Evolutionary conservation across 2,329 filamentous ascomycete species (phyloP), one percentile per base, ranked within the genome.

Genomic region (Ascochyta rabiei): DNA sequence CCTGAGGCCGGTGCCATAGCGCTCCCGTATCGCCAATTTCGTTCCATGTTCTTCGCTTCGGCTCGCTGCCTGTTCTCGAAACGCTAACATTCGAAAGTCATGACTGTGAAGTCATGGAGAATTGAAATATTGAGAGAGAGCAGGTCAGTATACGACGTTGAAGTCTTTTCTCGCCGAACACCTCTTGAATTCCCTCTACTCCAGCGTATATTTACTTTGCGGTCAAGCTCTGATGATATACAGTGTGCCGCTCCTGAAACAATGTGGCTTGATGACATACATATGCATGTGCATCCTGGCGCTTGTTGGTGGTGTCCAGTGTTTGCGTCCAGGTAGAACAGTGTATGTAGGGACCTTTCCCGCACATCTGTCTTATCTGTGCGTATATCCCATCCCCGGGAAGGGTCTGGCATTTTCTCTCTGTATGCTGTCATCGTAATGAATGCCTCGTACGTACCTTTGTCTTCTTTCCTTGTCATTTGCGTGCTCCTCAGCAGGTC

Each of bases 1-100:
- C 41, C 40, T 40, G 40, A 48, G 48, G 42, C 34, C 42, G 24
- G 41, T 49, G 41, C 50, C 33, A 34, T 34, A 12, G 31, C 33
- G 42, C n/a, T 24, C 41, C 48, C 39, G 33, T 40, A 15, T 34
- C 12, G 3, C 48, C 35, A 19, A 21, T 37, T 6, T 30, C 24
- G 47, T n/a, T 9, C 34, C 43, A 6, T 8, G 1, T 21, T n/a
- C 18, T 28, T 16, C 43, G 10, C 34, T 38, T 16, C 9, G 24
- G 24, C 24, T 23, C 18, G 19, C 15, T 15, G 10, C 13, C 7
- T 12, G 13, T 21, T 15, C 33, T 23, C 26, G 26, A 28, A 12
- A 12, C 26, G 10, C 4, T 10, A 12, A 28, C 26, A 3, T 10
- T 28, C 26, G 8, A 10, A 9, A 9, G 9, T 28, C 10, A 10